Base-by-base conservation (phyloP, 495 filamentous ascomycete genomes). In the Copromyces sp. region DNA sequence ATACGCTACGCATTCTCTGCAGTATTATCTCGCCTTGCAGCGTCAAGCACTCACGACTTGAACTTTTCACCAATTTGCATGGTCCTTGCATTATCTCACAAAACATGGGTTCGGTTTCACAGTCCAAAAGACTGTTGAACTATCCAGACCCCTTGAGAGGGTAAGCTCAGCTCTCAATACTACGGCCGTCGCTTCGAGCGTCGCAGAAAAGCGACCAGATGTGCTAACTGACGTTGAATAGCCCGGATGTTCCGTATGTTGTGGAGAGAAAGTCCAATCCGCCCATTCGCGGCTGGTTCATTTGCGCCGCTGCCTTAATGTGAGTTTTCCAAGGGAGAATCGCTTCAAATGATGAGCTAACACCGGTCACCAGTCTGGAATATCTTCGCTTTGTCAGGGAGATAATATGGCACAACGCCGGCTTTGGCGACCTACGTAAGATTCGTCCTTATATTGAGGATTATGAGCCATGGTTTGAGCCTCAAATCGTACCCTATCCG, bases 401-500 rank as follows among this genome's bases (percentile, higher is more conserved):
- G 29, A 17, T 68, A 2, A 72, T 79, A 61, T 97, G 91, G 91
- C 82, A 78, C 71, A 93, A 92, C 81, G 92, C 92, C 35, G 90
- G 90, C 6, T 94, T 97, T 73, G 81, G 78, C 68, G 76, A 82
- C 6, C 84, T 95, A 16, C 85, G 87, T 35, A 78, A 87, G 32
- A 83, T 93, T 29, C 74, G 77, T 20, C 76, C 79, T 11, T 80
- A 89, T 45, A 85, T 96, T 16, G 83, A 89, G 44, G 78, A 84
- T 16, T 90, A 91, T 74, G 81, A 88, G 65, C 86, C 90, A 17
- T 87, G 91, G 73, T 94, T 88, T 77, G 93, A 95, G 76, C 93
- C 94, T 3, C 90, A 91, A 41, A 90, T 96, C 45, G 88, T 92
- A 35, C 92, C 90, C 1, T 75, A 88, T 65, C 73, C 75, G 14